Evolutionary conservation across 2,329 filamentous ascomycete species (phyloP).

Genomic region (Chaetoscypha palmicola): DNA sequence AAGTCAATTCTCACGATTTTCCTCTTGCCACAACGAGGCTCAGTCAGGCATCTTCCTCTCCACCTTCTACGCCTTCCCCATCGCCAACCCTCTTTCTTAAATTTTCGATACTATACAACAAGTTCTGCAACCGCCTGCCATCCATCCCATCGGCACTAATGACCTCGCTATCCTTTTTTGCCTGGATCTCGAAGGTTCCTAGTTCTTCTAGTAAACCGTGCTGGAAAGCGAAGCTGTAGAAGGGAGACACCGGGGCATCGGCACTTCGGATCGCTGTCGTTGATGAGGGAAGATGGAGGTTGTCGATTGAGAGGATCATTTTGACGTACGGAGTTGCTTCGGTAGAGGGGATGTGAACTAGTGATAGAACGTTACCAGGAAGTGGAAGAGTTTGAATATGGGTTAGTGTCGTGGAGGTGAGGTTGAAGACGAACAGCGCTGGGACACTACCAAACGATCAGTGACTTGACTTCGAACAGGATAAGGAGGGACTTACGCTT

Average conservation of each 20-base stretch:
- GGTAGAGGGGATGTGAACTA: conserved; percentile 12
- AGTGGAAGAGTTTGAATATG: conserved; percentile 46
- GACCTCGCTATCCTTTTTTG: neutral
- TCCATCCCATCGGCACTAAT: conserved; percentile 28
- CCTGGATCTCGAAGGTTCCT: conserved; percentile 1
- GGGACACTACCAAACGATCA: conserved; percentile 38
- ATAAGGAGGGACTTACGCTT: conserved; percentile 43
- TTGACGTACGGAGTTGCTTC: conserved; percentile 28
- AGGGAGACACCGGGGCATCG: conserved; percentile 10
- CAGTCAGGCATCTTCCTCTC: neutral
- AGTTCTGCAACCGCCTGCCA: conserved; percentile 32
- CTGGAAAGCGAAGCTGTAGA: conserved; percentile 8
- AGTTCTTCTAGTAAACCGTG: conserved; percentile 7
- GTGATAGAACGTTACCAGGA: conserved; percentile 50
- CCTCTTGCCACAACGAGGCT: too few species aligned
- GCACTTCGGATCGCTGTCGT: conserved; percentile 33
- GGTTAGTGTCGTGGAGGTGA: conserved; percentile 43
- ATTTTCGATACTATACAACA: conserved; percentile 31
- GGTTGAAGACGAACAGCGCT: conserved; percentile 59
- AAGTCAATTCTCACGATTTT: too few species aligned
- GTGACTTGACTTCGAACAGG: conserved; percentile 9
- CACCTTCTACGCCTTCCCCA: conserved; percentile 10
- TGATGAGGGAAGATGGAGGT: conserved; percentile 44
- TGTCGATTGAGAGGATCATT: conserved; percentile 46
- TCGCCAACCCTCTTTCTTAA: conserved; percentile 28